Base-by-base conservation (phyloP, 1,284 basidiomycete genomes). In the Bondarzewia mesenterica region DNA sequence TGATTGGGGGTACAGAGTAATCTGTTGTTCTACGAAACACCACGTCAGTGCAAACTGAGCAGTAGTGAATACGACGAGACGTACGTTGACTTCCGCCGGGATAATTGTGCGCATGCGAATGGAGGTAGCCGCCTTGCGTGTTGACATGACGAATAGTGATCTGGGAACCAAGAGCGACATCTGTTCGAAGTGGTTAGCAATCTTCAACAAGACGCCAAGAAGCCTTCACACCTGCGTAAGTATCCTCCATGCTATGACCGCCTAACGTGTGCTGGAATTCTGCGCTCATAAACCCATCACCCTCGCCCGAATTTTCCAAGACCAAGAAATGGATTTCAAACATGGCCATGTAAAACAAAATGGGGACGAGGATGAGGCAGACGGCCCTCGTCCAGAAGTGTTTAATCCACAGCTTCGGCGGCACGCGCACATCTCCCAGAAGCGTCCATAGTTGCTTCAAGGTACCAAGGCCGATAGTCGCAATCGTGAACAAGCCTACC, bases 401-500 rank as follows among this genome's bases (percentile, higher is more conserved):
- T 50, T 78, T 75, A 22, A 82, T 70, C 68, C 90, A 93, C 37
- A 85, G 64, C 39, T 75, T 72, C 15, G 93, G 82, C 1, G 91
- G 71, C 41, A 96, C 78, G 39, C 85, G 81, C 22, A 90, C 63
- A 63, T 99, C 93, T 7, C 94, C 96, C 6, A 99, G 78, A 16
- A 96, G 77, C 23, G 75, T 64, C 96, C 96, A 99, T 2, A 99
- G 74, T 61, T 96, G 95, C 38, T 79, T 71, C 38, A 99, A 60
- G 1, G 93, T 96, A 55, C 83, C 83, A 22, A 89, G 61, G 14
- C 95, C 96, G 48, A 99, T 71, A 4, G 94, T 95, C 6, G 94
- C 93, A 57, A 99, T 93, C n/a, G 94, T 99, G 70, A 99, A 98
- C 27, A 99, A 74, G 6, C 96, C 96, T 46, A 99, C 95, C 96